Evolutionary conservation across 768 basidiomycete species (phyloP), one percentile per base, ranked within the genome.

Genomic region (Trametes meyenii): DNA sequence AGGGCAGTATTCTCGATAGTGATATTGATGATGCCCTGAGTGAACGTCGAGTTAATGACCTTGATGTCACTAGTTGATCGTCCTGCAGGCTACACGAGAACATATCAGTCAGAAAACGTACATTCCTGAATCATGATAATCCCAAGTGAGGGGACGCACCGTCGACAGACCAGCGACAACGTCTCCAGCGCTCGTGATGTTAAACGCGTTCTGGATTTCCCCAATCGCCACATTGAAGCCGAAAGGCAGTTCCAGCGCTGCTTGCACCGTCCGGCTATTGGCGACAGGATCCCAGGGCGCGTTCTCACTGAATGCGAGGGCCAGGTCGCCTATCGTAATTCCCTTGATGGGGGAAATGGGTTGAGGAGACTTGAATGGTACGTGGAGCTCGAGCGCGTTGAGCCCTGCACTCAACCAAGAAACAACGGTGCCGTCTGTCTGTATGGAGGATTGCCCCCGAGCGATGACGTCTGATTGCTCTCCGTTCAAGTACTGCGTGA

Each of bases 401-500:
- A 92, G 70, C 7, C 87, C 89, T 55, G 76, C 70, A 59, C 80
- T 86, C 16, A 92, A 81, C 89, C 89, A 92, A 8, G 83, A 82
- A 58, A 91, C 82, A 5, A 73, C 67, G 13, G 81, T 73, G 26
- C 83, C 83, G 69, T 88, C 85, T 3, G 73, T 50, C 62, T 87
- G 87, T 3, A 81, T 70, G 11, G 87, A 85, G 21, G 85, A 86
- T 51, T 75, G 70, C 16, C 89, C 89, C 13, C 74, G 77, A 1
- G 88, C 89, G 58, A 85, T 69, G 39, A 90, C 85, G 3, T 75
- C 79, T 3, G 87, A 84, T 17, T 66, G 71, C 23, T 83, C 81
- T 23, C 86, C 80, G 66, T 92, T 90, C 64, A 92, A 75, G 69
- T 89, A 90, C 49, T 83, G 82, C 16, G 87, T 88, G 72, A 91